phyloP scores from a whole-genome alignment of 208 protist genomes.

The Crithidia bombi region DNA sequence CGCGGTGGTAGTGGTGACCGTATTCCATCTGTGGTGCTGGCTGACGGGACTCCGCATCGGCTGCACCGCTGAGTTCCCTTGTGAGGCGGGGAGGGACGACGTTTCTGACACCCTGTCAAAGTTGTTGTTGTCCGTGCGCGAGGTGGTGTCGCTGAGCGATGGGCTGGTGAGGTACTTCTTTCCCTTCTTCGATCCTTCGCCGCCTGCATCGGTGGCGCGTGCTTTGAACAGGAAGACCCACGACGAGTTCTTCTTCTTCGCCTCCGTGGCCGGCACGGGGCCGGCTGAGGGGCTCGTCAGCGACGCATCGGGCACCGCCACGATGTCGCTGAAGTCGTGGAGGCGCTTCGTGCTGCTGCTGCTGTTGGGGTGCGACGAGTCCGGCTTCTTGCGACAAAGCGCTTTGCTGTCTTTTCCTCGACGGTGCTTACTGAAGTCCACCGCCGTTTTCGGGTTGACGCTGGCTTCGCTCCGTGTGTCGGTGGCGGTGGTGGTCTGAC shows the following conservation, averaged over 20 bases:
- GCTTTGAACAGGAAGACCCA: conserved; percentile 24
- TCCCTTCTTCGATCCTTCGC: conserved; percentile 1
- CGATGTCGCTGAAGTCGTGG: conserved; percentile 25
- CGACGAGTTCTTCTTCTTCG: conserved; percentile 10
- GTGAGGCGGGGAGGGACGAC: neutral
- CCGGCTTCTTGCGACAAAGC: neutral
- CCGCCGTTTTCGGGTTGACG: neutral
- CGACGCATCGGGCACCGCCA: neutral
- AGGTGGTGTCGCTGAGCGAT: conserved; percentile 4
- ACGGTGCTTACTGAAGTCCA: neutral
- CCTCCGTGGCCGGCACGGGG: neutral
- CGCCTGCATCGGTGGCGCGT: neutral
- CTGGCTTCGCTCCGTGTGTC: conserved; percentile 9
- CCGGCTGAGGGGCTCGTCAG: neutral
- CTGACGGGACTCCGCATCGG: neutral
- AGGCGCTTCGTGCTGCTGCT: neutral
- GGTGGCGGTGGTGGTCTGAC: neutral
- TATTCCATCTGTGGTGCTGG: neutral
- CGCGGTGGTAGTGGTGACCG: neutral
- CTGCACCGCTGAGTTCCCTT: conserved; percentile 4
- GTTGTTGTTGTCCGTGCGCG: conserved; percentile 2
- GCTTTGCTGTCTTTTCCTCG: neutral
- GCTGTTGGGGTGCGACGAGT: neutral
- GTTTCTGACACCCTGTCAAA: conserved; percentile 4
- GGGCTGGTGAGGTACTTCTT: conserved; percentile 30